Conservation (phyloP, 345 rosid genomes). For the Populus davidiana region DNA sequence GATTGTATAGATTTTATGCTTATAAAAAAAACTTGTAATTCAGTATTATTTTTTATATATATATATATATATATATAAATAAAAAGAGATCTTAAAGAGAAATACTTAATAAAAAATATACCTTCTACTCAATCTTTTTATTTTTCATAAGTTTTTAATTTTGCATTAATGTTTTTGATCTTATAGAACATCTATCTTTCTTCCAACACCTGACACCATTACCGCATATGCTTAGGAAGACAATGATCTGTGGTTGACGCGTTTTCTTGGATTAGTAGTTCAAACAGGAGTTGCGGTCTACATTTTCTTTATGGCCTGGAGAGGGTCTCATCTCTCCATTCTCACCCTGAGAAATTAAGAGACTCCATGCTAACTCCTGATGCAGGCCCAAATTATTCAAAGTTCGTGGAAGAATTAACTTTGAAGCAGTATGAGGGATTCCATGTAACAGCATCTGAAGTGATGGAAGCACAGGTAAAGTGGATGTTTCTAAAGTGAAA, state of each 20-base stretch:
- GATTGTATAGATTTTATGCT: too few species aligned
- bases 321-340: constrained; percentile 10
- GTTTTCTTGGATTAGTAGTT: constrained; percentile 14
- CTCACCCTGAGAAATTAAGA: constrained; percentile 25
- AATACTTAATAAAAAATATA: too few species aligned
- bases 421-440: constrained; percentile 7
- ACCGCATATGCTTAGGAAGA: constrained; percentile 34
- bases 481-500: not conserved
- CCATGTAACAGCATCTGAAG: not conserved
- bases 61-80: too few species aligned
- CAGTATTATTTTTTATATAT: too few species aligned
- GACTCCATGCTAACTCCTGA: constrained; percentile 28
- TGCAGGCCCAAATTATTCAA: constrained; percentile 30
- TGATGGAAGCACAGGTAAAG: not conserved
- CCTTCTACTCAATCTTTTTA: too few species aligned
- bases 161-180: too few species aligned
- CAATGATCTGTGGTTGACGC: constrained; percentile 39
- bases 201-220: constrained; percentile 16
- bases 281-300: constrained; percentile 25
- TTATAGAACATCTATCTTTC: too few species aligned
- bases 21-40: too few species aligned
- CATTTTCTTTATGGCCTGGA: constrained; percentile 31
- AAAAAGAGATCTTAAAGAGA: too few species aligned
- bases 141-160: too few species aligned
- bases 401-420: constrained; percentile 13